Percentiles rank a stretch among this genome's conserved stretches.
Conservation (phyloP, 1,284 basidiomycete genomes). For the Rugosomyces carneus region DNA sequence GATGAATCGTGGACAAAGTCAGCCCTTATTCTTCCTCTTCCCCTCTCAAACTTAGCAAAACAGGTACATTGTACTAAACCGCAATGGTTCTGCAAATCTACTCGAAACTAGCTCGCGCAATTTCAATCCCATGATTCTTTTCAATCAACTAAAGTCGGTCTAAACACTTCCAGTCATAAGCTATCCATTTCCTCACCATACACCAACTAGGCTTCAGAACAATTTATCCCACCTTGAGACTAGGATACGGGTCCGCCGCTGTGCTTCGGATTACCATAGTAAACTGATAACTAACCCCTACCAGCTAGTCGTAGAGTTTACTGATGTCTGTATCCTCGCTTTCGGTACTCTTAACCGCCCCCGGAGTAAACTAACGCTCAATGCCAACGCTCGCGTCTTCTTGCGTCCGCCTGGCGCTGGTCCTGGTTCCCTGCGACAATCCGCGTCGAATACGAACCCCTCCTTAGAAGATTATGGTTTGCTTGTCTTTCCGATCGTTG, state of each 20-base stretch:
- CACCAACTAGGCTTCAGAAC: constrained; percentile 45
- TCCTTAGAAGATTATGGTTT: constrained; percentile 30
- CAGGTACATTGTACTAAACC: constrained; percentile 69
- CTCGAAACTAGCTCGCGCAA: constrained; percentile 58
- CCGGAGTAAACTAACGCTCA: constrained; percentile 48
- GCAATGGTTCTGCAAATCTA: constrained; percentile 67
- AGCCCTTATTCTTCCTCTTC: constrained; percentile 16
- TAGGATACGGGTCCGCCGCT: constrained; percentile 48
- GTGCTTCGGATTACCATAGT: constrained; percentile 3
- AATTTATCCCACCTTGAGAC: constrained; percentile 60
- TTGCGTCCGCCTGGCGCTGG: constrained; percentile 64
- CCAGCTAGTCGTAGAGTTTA: constrained; percentile 62
- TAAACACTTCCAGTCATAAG: neutral
- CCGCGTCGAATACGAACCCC: constrained; percentile 13
- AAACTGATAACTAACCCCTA: constrained; percentile 7
- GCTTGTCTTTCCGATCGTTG: constrained; percentile 6
- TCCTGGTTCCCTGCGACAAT: constrained; percentile 17
- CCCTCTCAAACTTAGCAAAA: neutral
- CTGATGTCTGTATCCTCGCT: constrained; percentile 68
- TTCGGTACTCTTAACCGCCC: constrained; percentile 60
- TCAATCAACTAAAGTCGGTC: constrained; percentile 68
- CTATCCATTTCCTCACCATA: constrained; percentile 6
- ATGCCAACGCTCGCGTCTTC: constrained; percentile 57
- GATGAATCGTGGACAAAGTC: constrained; percentile 81
- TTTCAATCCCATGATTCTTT: constrained; percentile 59